A percentile compares a stretch with the other conserved stretches of the same genome.
These are phyloP conservation scores for Globisporangium viniferum DNA, from an alignment of 352 stramenopile genomes.

Conservation along the genomic window DNA sequence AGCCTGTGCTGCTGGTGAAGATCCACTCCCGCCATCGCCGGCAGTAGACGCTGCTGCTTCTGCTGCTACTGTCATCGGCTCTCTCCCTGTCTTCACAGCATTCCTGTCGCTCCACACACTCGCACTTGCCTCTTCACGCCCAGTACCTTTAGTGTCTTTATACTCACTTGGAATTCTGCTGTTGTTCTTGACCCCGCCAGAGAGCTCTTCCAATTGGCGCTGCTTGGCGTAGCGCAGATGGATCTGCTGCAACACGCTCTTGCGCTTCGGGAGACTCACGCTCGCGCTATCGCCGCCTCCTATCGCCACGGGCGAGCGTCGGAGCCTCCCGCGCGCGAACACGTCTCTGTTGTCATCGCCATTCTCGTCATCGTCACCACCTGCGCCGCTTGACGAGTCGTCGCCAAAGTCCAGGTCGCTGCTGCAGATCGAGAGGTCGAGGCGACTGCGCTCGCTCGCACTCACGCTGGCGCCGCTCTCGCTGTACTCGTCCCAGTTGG, in stretches of 20 bases:
- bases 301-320: slow-evolving; percentile 13
- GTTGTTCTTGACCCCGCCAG: background rate
- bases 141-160: background rate
- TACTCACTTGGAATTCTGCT: no score
- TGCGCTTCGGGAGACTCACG: background rate
- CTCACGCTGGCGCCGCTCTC: slow-evolving; percentile 20
- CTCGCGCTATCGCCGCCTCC: background rate
- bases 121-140: background rate
- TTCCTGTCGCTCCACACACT: background rate
- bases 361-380: background rate
- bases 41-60: no score
- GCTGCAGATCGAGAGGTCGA: slow-evolving; percentile 11
- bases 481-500: slow-evolving; percentile 56
- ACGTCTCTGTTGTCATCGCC: background rate
- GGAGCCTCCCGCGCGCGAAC: background rate
- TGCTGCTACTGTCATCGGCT: no score
- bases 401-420: slow-evolving; percentile 4
- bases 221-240: slow-evolving; percentile 15
- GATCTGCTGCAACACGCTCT: slow-evolving; percentile 14
- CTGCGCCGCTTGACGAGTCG: slow-evolving; percentile 4
- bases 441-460: background rate
- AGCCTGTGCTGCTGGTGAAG: background rate
- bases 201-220: slow-evolving; percentile 4
- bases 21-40: no score
- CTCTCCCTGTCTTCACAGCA: background rate